phyloP scores from a whole-genome alignment of 306 rosid species.

The Citrullus amarus region DNA sequence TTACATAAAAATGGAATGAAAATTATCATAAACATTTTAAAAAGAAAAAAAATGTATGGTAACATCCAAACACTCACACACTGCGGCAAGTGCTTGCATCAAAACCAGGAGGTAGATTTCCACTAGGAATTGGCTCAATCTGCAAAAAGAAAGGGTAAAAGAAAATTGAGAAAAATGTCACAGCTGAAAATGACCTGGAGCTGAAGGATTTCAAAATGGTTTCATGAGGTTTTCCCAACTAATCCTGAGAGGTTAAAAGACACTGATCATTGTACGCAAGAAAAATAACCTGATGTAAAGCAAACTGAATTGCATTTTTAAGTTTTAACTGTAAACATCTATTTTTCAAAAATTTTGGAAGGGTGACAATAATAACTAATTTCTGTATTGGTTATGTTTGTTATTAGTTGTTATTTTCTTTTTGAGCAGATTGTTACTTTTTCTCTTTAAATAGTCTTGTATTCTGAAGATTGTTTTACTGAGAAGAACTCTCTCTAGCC shows the following conservation, averaged over 20 bases:
- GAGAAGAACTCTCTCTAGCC: background rate
- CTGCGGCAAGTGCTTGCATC: conserved; percentile 99
- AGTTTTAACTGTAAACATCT: background rate
- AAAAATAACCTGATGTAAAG: background rate
- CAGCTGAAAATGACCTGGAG: background rate
- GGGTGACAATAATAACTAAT: background rate
- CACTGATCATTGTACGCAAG: background rate
- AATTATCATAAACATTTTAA: background rate
- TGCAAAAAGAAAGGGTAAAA: conserved; percentile 72
- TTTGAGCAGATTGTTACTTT: background rate
- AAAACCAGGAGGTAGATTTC: conserved; percentile 99
- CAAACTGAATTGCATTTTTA: background rate
- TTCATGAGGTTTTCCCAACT: background rate
- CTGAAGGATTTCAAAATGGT: background rate
- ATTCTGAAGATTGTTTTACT: background rate
- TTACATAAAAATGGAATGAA: background rate
- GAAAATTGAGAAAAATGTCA: conserved; percentile 16
- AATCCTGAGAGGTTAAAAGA: background rate
- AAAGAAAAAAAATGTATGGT: background rate
- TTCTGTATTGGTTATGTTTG: background rate
- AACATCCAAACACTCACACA: conserved; percentile 87
- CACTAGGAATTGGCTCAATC: conserved; percentile 99
- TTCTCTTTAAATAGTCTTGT: background rate
- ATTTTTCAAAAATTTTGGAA: background rate
- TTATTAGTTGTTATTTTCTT: background rate